Evolutionary conservation across 1,284 basidiomycete genomes (phyloP).

Genomic region (Ustilago trichophora): DNA sequence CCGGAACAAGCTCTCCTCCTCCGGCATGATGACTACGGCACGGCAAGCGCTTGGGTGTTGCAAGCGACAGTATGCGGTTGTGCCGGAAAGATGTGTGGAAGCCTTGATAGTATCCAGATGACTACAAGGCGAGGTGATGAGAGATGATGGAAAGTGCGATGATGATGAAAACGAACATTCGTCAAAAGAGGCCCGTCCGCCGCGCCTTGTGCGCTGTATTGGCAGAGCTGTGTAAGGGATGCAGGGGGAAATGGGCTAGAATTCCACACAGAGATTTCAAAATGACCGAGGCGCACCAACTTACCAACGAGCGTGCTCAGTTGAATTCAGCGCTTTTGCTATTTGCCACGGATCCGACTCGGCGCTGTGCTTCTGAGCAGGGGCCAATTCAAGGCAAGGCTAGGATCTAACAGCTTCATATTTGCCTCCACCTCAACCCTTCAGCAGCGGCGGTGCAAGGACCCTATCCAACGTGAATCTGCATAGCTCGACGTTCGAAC

Average conservation of each 20-base stretch:
- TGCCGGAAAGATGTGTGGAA: background rate
- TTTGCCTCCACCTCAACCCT: slow-evolving; percentile 22
- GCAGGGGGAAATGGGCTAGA: slow-evolving; percentile 1
- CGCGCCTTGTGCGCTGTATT: too few species aligned
- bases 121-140: background rate
- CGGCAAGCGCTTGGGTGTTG: slow-evolving; percentile 3
- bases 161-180: too few species aligned
- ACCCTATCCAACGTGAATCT: too few species aligned
- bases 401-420: slow-evolving; percentile 5
- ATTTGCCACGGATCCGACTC: slow-evolving; percentile 22
- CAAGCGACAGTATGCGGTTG: background rate
- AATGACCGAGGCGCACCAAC: background rate
- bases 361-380: too few species aligned
- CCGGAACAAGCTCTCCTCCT: slow-evolving; percentile 63
- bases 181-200: slow-evolving; percentile 19
- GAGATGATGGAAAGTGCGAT: too few species aligned
- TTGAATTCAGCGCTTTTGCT: background rate
- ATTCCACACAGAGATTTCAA: background rate
- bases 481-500: too few species aligned
- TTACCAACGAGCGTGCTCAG: too few species aligned
- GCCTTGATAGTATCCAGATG: background rate
- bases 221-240: too few species aligned
- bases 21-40: slow-evolving; percentile 33
- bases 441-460: too few species aligned
- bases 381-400: too few species aligned